These are phyloP conservation scores for Puccinia coronata DNA, from an alignment of 1,284 basidiomycete species.

Conservation along the genomic window DNA sequence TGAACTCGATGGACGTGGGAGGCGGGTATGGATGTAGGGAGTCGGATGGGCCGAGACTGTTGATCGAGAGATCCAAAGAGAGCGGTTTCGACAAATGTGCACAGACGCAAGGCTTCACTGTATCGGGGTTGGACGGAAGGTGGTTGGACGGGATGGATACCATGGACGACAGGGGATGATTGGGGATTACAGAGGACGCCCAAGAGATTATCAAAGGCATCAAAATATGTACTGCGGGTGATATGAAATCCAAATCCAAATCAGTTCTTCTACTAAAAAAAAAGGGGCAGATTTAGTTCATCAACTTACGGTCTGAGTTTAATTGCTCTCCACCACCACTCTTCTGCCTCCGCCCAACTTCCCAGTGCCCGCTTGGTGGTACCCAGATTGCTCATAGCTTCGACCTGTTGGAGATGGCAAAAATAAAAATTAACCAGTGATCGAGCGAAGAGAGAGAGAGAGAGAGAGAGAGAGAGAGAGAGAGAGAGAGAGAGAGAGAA, in stretches of 20 bases:
- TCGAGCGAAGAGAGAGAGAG: not conserved
- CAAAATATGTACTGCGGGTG: slow-evolving; percentile 55
- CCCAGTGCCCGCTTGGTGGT: slow-evolving; percentile 62
- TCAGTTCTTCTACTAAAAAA: slow-evolving; percentile 14
- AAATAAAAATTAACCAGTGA: not conserved
- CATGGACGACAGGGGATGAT: slow-evolving; percentile 26
- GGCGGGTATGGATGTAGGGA: slow-evolving; percentile 56
- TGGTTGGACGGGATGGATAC: slow-evolving; percentile 58
- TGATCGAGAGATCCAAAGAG: slow-evolving; percentile 47
- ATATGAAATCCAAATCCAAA: too few relatives aligned
- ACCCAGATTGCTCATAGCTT: slow-evolving; percentile 65
- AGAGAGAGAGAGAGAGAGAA: too few relatives aligned
- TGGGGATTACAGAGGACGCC: slow-evolving; percentile 60
- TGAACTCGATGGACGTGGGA: slow-evolving; percentile 61
- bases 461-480: not conserved
- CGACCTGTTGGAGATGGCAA: slow-evolving; percentile 55
- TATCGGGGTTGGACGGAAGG: slow-evolving; percentile 59
- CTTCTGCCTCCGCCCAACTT: slow-evolving; percentile 60
- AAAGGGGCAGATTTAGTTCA: not conserved
- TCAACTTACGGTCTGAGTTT: slow-evolving; percentile 58
- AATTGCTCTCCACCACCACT: slow-evolving; percentile 63
- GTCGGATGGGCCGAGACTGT: slow-evolving; percentile 51
- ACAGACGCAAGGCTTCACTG: slow-evolving; percentile 53
- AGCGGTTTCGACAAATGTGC: slow-evolving; percentile 49
- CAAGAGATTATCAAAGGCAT: slow-evolving; percentile 61